A percentile compares a stretch with the other conserved stretches of the same genome.
phyloP scores from a whole-genome alignment of 2,329 filamentous ascomycete species.

The Aspergillus aculeatinus region DNA sequence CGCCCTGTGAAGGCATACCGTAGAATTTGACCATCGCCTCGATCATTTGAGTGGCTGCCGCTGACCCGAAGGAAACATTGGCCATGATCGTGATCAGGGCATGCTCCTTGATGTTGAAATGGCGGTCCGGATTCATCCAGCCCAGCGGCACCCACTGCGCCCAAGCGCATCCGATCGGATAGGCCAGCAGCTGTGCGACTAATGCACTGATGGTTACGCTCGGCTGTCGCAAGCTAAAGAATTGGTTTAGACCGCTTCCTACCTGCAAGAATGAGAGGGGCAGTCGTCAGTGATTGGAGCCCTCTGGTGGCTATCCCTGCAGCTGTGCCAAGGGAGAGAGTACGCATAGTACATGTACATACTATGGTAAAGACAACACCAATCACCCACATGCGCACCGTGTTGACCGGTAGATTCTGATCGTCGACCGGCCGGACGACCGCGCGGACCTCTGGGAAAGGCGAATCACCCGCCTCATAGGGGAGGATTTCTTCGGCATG shows the following conservation, averaged over 20 bases:
- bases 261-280: constrained; percentile 21
- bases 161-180: constrained; percentile 45
- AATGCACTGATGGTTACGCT: constrained; percentile 41
- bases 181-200: constrained; percentile 46
- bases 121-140: constrained; percentile 44
- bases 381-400: constrained; percentile 40
- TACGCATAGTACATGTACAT: constrained; percentile 20
- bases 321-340: not conserved
- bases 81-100: constrained; percentile 48
- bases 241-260: constrained; percentile 40
- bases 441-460: constrained; percentile 40
- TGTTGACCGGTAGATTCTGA: constrained; percentile 32
- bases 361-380: constrained; percentile 40
- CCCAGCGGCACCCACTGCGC: constrained; percentile 40
- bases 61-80: constrained; percentile 50
- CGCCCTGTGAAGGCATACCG: constrained; percentile 57
- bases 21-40: constrained; percentile 52
- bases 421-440: constrained; percentile 37
- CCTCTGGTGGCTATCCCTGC: not conserved
- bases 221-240: constrained; percentile 40
- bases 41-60: constrained; percentile 39
- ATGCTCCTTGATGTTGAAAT: constrained; percentile 44
- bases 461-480: constrained; percentile 40
- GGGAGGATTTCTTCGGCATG: constrained; percentile 35
- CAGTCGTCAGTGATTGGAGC: constrained; percentile 1